Base-by-base conservation (phyloP, 1,284 basidiomycete species). In the Tausonia pullulans region DNA sequence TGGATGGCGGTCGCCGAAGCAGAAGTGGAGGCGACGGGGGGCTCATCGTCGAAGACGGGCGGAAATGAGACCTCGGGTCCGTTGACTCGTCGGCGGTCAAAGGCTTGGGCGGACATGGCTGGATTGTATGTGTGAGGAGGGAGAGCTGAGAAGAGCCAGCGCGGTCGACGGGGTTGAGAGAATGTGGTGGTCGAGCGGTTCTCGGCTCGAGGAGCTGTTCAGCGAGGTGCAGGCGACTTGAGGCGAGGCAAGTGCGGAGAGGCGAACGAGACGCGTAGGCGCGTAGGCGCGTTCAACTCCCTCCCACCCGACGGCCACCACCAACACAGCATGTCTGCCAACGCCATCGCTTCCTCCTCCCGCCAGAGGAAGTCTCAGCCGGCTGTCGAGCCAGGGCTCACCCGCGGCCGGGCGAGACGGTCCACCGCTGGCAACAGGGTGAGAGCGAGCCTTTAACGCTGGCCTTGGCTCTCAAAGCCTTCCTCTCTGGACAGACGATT, bases 11-110 rank as follows among this genome's bases (percentile, higher is more conserved):
- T 43, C 48, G 60, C 61, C 40, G 58, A 48, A 0, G 45, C 27
- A 4, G 69, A 61, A 16, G 63, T 66, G 0, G 73, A 70, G 7
- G 73, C 68, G 43, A 71, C 69, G 1, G 75, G 62, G n/a, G 69
- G 76, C 39, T 78, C 76, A 9, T 74, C 72, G 40, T 82, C 81
- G 70, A 83, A 91, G 2, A 82, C 69, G 3, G 87, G 88, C 11
- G 83, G 74, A 69, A 79, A 81, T 64, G 87, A 90, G 68, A 86
- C 83, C 72, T 94, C 92, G 14, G 93, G 93, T 0, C 90, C 93
- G 70, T 88, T 90, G 66, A 90, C 84, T 61, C 92, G 83, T 69
- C 93, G 81, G 71, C 93, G 80, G 80, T 96, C 92, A 72, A 90
- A 87, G 58, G 78, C 67, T 50, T 70, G 63, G 6, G 63, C 63